Conservation (phyloP, 2,329 filamentous ascomycete species). For the Nannizziopsis barbatae region DNA sequence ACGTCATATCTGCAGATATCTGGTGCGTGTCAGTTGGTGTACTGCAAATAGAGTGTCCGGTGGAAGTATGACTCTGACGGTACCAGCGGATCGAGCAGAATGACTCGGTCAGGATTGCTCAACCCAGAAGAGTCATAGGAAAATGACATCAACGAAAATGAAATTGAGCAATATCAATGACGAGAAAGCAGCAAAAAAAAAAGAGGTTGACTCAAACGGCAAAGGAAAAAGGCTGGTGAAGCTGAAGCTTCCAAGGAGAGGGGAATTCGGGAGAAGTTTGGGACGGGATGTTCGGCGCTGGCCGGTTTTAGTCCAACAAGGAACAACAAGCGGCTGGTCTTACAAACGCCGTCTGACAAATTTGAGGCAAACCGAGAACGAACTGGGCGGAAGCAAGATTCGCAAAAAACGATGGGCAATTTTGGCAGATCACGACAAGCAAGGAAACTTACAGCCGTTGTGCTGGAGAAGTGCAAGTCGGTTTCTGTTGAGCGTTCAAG, state of each 20-base stretch:
- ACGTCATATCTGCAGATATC: slow-evolving; percentile 41
- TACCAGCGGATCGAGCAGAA: background rate
- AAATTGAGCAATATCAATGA: background rate
- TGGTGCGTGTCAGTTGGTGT: slow-evolving; percentile 9
- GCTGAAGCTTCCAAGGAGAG: background rate
- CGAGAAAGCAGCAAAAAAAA: slow-evolving; percentile 5
- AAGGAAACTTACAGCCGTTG: slow-evolving; percentile 6
- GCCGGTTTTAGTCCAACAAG: slow-evolving; percentile 4
- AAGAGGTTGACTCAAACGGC: slow-evolving; percentile 8
- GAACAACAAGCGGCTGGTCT: background rate
- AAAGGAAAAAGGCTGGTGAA: background rate
- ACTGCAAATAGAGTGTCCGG: slow-evolving; percentile 15
- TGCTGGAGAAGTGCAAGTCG: slow-evolving; percentile 2
- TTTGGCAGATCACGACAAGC: background rate
- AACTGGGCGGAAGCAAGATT: background rate
- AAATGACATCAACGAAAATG: background rate
- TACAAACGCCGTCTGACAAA: slow-evolving; percentile 9
- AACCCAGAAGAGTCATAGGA: slow-evolving; percentile 1
- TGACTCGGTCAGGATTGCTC: background rate
- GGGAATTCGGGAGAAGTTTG: background rate
- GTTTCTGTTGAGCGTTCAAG: background rate
- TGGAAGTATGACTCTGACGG: slow-evolving; percentile 5
- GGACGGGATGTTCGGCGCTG: slow-evolving; percentile 10
- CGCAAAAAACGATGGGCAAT: background rate
- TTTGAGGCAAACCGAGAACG: background rate